These are phyloP conservation scores for Coriaria nepalensis DNA, from an alignment of 306 rosid genomes.

Conservation along the genomic window DNA sequence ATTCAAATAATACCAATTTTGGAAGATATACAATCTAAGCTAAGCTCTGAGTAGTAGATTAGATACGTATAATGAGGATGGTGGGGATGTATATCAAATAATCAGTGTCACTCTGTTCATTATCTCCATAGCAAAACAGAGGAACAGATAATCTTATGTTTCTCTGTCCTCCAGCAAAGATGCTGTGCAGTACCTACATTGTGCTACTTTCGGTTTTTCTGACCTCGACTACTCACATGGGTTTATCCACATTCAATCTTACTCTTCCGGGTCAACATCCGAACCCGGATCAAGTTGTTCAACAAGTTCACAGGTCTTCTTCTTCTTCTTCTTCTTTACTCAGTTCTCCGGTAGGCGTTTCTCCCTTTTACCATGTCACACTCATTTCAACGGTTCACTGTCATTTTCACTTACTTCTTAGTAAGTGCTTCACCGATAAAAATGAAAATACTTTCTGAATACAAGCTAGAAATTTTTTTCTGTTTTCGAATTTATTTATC, in stretches of 20 bases:
- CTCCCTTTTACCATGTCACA: no score
- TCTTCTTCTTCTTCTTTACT: no score
- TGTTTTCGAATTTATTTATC: no score
- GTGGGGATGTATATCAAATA: conserved; percentile 6
- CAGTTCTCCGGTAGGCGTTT: no score
- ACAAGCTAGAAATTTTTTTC: no score
- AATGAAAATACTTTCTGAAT: no score
- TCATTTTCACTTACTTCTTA: no score
- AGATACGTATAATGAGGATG: conserved; percentile 12
- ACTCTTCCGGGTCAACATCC: conserved; percentile 87
- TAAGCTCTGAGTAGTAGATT: no score
- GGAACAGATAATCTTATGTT: neutral
- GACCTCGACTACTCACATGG: conserved; percentile 21
- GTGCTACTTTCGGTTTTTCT: conserved; percentile 26
- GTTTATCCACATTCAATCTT: conserved; percentile 39
- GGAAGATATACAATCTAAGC: no score
- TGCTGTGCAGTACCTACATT: conserved; percentile 51
- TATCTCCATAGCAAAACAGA: neutral
- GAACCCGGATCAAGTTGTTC: conserved; percentile 68
- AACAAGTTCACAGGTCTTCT: conserved; percentile 57
- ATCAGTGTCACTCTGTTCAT: neutral
- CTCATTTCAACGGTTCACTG: no score
- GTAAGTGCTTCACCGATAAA: no score
- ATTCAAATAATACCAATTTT: conserved; percentile 18
- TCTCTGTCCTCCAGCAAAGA: conserved; percentile 19